phyloP scores from a whole-genome alignment of 495 filamentous ascomycete genomes.

The Sordaria brevicollis region DNA sequence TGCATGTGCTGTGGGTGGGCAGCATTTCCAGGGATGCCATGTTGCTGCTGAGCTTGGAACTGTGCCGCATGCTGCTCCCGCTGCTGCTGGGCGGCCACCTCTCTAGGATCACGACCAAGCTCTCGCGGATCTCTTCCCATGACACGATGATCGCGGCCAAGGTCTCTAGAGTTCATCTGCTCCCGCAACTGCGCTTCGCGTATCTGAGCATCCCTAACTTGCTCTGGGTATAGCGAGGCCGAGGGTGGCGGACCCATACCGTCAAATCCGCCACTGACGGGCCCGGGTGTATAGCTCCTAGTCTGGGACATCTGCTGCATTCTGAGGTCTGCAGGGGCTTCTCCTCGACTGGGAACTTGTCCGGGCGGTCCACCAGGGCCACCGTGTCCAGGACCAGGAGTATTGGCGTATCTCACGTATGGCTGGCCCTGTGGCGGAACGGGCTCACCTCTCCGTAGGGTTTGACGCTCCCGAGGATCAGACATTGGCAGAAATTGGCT shows the following conservation, averaged over 20 bases:
- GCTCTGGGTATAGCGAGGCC: slow-evolving; percentile 7
- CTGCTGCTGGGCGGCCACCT: background rate
- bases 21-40: background rate
- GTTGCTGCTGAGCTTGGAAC: background rate
- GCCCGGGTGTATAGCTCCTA: slow-evolving; percentile 21
- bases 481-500: slow-evolving; percentile 11
- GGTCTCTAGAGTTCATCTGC: slow-evolving; percentile 4
- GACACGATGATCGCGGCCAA: slow-evolving; percentile 1
- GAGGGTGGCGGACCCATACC: slow-evolving; percentile 12
- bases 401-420: slow-evolving; percentile 19
- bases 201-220: slow-evolving; percentile 3
- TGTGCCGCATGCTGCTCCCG: background rate
- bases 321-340: background rate
- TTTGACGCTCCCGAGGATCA: slow-evolving; percentile 4
- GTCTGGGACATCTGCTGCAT: slow-evolving; percentile 5
- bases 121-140: slow-evolving; percentile 12
- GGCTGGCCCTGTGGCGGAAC: slow-evolving; percentile 21
- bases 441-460: slow-evolving; percentile 5
- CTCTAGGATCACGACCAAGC: background rate
- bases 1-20: background rate
- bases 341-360: background rate
- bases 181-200: slow-evolving; percentile 2
- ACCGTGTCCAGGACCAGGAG: slow-evolving; percentile 16
- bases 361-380: background rate
- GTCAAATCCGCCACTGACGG: slow-evolving; percentile 8